Percentiles rank a stretch among this genome's conserved stretches.
Conservation (phyloP, 495 filamentous ascomycete species). For the Aspergillus cristatus region DNA sequence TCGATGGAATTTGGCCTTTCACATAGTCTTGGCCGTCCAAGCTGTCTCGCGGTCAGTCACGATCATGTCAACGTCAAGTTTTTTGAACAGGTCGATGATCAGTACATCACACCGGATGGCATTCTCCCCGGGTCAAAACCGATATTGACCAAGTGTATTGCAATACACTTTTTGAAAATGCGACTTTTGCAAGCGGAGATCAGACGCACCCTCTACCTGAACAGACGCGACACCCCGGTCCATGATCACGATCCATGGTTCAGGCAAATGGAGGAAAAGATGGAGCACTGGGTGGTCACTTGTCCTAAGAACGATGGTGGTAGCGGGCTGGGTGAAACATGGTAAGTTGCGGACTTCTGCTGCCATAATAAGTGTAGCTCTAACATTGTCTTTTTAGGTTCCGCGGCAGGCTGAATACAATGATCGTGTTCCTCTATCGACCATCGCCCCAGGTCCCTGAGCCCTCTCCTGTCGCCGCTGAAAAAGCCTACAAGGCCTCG, state of each 20-base stretch:
- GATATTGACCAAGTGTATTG: slow-evolving; percentile 70
- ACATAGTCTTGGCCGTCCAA: slow-evolving; percentile 76
- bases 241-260: slow-evolving; percentile 84
- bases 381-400: slow-evolving; percentile 46
- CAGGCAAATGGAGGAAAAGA: slow-evolving; percentile 61
- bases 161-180: slow-evolving; percentile 92
- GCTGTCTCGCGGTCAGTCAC: slow-evolving; percentile 64
- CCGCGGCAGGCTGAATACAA: slow-evolving; percentile 64
- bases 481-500: slow-evolving; percentile 72
- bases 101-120: slow-evolving; percentile 69
- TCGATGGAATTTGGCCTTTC: slow-evolving; percentile 83
- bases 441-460: slow-evolving; percentile 86
- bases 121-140: slow-evolving; percentile 55
- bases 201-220: slow-evolving; percentile 70
- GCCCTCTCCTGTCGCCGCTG: slow-evolving; percentile 64
- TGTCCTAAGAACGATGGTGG: slow-evolving; percentile 54
- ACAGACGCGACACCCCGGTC: slow-evolving; percentile 59
- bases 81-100: slow-evolving; percentile 69
- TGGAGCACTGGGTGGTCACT: slow-evolving; percentile 61
- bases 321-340: slow-evolving; percentile 54
- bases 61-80: slow-evolving; percentile 77
- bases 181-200: slow-evolving; percentile 80
- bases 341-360: slow-evolving; percentile 30
- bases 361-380: neutral
- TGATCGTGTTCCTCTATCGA: slow-evolving; percentile 74